Evolutionary conservation across 1,139 yeast genomes (phyloP).

Genomic region (Saccharomycopsis hybrid): DNA sequence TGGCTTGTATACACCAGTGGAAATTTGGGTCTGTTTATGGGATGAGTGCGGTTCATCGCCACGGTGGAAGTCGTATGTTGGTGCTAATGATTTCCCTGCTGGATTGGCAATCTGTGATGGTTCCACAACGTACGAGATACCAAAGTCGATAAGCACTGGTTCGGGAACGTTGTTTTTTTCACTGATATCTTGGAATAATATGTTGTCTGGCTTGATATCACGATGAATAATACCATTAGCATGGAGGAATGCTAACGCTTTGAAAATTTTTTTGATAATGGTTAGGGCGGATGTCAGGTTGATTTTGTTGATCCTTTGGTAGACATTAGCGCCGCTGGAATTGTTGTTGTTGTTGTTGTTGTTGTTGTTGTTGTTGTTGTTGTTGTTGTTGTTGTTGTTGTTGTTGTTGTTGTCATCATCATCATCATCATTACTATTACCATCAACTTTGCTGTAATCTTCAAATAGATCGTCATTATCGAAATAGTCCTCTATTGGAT

Average conservation of each 20-base stretch:
- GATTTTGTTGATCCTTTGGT: slow-evolving; percentile 28
- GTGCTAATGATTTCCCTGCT: too few species aligned
- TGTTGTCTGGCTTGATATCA: slow-evolving; percentile 89
- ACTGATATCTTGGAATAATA: slow-evolving; percentile 53
- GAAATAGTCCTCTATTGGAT: slow-evolving; percentile 18
- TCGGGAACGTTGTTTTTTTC: too few species aligned
- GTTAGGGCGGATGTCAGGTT: slow-evolving; percentile 27
- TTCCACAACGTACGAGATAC: slow-evolving; percentile 60
- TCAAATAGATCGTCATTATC: slow-evolving; percentile 15
- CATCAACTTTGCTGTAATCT: too few species aligned
- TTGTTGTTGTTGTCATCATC: slow-evolving; percentile 9
- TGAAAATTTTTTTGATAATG: slow-evolving; percentile 39
- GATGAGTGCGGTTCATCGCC: slow-evolving; percentile 38
- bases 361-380: too few species aligned
- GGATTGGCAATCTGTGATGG: too few species aligned
- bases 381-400: too few species aligned
- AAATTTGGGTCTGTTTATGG: slow-evolving; percentile 60
- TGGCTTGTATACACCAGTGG: slow-evolving; percentile 74
- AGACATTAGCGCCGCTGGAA: too few species aligned
- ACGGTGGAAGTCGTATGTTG: slow-evolving; percentile 16
- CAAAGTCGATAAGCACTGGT: slow-evolving; percentile 67
- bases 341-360: too few species aligned
- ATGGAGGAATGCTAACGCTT: slow-evolving; percentile 50
- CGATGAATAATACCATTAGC: slow-evolving; percentile 70
- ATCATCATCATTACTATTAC: slow-evolving; percentile 23